Conservation (phyloP, 202 grass and related monocot species). For the Saccharum hybrid region DNA sequence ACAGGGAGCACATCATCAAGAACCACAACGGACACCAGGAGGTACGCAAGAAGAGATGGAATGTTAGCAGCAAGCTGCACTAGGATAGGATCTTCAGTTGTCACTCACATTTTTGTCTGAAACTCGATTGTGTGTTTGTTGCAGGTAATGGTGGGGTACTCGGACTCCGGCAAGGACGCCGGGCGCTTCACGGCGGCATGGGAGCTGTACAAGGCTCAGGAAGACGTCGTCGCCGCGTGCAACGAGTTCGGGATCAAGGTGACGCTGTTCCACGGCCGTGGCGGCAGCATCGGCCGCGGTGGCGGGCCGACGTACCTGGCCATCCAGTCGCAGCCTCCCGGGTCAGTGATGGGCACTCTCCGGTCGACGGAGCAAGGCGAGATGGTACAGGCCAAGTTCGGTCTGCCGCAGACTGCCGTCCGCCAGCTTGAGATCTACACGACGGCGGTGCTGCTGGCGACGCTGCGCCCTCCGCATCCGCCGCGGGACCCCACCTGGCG, state of each 20-base stretch:
- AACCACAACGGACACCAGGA: slow-evolving; percentile 92
- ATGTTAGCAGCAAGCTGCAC: neutral
- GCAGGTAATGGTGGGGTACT: slow-evolving; percentile 98
- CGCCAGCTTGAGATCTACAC: slow-evolving; percentile 93
- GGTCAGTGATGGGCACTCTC: slow-evolving; percentile 86
- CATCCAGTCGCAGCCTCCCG: slow-evolving; percentile 95
- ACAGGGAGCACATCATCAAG: slow-evolving; percentile 81
- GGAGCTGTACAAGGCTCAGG: slow-evolving; percentile 96
- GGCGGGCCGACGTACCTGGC: slow-evolving; percentile 91
- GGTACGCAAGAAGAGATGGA: slow-evolving; percentile 26
- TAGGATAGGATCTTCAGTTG: neutral
- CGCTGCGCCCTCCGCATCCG: slow-evolving; percentile 68
- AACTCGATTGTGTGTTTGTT: neutral
- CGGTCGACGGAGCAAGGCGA: slow-evolving; percentile 94
- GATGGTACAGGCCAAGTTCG: slow-evolving; percentile 98
- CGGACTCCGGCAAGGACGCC: slow-evolving; percentile 95
- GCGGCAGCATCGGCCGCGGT: slow-evolving; percentile 93
- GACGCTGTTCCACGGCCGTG: slow-evolving; percentile 91
- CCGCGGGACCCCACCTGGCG: slow-evolving; percentile 70
- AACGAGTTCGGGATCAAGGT: slow-evolving; percentile 92
- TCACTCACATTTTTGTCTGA: neutral
- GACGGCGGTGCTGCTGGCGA: slow-evolving; percentile 85
- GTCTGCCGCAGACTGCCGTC: slow-evolving; percentile 76
- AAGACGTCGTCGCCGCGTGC: slow-evolving; percentile 76
- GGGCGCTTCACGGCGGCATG: slow-evolving; percentile 88